Conservation (phyloP, 306 rosid species). For the Rosa persica region DNA sequence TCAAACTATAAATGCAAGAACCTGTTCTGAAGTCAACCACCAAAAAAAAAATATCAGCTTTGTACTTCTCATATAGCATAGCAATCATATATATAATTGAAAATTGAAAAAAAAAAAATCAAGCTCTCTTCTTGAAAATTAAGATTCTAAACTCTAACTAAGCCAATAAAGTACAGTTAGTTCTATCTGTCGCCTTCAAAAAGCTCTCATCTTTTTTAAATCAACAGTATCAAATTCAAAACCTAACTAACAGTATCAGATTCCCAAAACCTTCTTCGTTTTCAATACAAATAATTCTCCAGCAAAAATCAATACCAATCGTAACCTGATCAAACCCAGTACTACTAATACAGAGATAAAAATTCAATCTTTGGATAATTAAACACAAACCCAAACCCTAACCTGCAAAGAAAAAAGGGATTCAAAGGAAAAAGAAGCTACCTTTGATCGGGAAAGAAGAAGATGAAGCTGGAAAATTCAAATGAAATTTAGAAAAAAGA, state of each 20-base stretch:
- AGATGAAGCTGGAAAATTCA: neutral
- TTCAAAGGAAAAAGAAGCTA: neutral
- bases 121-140: neutral
- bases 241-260: neutral
- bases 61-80: neutral
- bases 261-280: neutral
- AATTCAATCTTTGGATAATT: neutral
- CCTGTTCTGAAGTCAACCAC: slow-evolving; percentile 33
- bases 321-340: neutral
- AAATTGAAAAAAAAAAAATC: neutral
- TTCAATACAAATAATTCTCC: neutral
- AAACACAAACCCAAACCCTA: slow-evolving; percentile 12
- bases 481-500: neutral
- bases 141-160: neutral
- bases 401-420: neutral
- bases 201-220: neutral
- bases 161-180: slow-evolving; percentile 11
- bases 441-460: slow-evolving; percentile 16
- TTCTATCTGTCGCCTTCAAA: neutral
- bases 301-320: slow-evolving; percentile 5
- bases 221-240: neutral
- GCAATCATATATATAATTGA: neutral
- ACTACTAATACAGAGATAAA: neutral
- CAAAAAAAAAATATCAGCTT: neutral
- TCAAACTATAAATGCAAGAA: slow-evolving; percentile 29